Conservation (phyloP, 805 yeast genomes). For the Hanseniaspora pseudoguilliermondii region DNA sequence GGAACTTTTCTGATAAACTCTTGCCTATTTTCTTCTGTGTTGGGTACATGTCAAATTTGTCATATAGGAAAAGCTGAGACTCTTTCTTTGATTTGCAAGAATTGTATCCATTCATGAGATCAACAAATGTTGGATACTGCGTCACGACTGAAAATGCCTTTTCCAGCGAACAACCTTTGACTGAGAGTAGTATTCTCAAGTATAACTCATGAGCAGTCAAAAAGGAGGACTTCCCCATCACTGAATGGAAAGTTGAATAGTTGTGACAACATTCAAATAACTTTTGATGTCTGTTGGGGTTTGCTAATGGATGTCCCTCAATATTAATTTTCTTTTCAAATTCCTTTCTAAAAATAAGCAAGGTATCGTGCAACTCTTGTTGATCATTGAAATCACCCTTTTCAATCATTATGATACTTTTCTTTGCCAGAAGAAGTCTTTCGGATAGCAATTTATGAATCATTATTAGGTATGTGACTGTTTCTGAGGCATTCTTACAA, state of each 20-base stretch:
- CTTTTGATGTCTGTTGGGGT: conserved; percentile 11
- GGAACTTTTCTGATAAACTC: conserved; percentile 24
- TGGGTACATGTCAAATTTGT: conserved; percentile 23
- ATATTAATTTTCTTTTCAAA: conserved; percentile 26
- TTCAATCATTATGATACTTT: conserved; percentile 36
- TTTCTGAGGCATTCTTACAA: conserved; percentile 61
- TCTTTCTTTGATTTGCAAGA: conserved; percentile 21
- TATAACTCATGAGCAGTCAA: conserved; percentile 66
- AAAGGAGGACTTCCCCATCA: conserved; percentile 57
- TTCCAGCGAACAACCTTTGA: conserved; percentile 71
- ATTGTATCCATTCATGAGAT: conserved; percentile 29
- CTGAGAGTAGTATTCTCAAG: conserved; percentile 61
- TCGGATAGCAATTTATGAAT: conserved; percentile 41
- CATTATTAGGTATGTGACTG: conserved; percentile 33
- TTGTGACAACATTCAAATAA: conserved; percentile 34
- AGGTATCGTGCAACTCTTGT: conserved; percentile 34
- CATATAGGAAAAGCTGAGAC: conserved; percentile 21
- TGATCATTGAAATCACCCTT: conserved; percentile 41
- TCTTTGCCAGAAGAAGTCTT: conserved; percentile 30
- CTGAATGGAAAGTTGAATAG: conserved; percentile 46
- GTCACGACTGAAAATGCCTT: conserved; percentile 70
- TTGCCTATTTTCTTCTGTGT: conserved; percentile 27
- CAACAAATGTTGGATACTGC: conserved; percentile 55
- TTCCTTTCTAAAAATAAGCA: conserved; percentile 34
- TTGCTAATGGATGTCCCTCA: neutral